phyloP scores from a whole-genome alignment of 2,329 filamentous ascomycete genomes.

The Mariannaea elegans region DNA sequence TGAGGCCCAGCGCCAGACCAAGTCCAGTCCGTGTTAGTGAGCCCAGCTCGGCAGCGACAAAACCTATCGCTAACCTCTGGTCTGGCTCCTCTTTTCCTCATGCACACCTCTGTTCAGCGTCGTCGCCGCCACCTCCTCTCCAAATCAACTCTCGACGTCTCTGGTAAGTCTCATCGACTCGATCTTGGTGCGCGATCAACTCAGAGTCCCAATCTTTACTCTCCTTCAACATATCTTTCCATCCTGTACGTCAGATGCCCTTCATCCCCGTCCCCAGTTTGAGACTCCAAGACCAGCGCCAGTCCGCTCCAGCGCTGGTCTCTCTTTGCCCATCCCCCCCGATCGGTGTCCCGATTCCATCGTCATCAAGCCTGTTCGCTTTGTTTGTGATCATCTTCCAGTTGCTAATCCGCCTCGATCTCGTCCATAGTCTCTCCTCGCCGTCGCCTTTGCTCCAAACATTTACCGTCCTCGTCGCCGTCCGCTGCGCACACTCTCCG shows the following conservation, averaged over 20 bases:
- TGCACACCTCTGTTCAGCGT: conserved; percentile 51
- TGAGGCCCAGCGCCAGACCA: conserved; percentile 12
- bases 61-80: conserved; percentile 49
- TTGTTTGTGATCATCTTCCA: conserved; percentile 13
- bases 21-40: conserved; percentile 37
- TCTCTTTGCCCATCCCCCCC: conserved; percentile 14
- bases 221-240: conserved; percentile 34
- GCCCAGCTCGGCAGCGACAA: conserved; percentile 47
- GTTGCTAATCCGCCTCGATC: conserved; percentile 35
- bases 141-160: conserved; percentile 44
- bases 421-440: conserved; percentile 16
- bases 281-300: conserved; percentile 34
- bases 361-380: conserved; percentile 17
- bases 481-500: conserved; percentile 41
- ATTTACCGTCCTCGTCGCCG: conserved; percentile 34
- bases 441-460: conserved; percentile 31
- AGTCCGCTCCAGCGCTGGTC: conserved; percentile 30
- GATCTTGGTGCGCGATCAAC: conserved; percentile 49
- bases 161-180: conserved; percentile 50
- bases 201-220: conserved; percentile 38
- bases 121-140: conserved; percentile 46
- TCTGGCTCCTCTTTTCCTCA: conserved; percentile 55
- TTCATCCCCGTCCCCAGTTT: conserved; percentile 39
- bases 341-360: conserved; percentile 18
- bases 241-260: conserved; percentile 32